Conservation (phyloP, 2,329 filamentous ascomycete genomes). For the Diaporthe humulicola region DNA sequence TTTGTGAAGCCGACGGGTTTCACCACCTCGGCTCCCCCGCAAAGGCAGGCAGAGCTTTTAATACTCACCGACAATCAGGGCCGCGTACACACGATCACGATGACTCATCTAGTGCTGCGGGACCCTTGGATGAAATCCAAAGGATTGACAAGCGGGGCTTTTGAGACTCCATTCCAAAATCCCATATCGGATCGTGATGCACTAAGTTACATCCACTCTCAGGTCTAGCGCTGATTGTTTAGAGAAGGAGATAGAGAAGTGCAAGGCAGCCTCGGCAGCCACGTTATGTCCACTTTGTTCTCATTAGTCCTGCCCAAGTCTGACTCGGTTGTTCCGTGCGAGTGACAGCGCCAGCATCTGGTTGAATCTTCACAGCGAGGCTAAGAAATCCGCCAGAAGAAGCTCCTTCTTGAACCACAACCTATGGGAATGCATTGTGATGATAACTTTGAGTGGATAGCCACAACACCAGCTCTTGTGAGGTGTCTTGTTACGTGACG, state of each 20-base stretch:
- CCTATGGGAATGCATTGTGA: no score
- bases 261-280: not conserved
- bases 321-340: no score
- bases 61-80: not conserved
- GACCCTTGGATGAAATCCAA: not conserved
- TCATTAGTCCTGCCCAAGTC: not conserved
- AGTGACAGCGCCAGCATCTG: no score
- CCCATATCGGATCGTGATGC: not conserved
- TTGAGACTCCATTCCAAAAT: no score
- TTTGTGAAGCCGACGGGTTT: no score
- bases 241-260: not conserved
- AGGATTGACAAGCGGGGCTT: not conserved
- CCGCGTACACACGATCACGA: not conserved
- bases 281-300: not conserved
- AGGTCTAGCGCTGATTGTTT: not conserved
- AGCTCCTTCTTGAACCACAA: no score
- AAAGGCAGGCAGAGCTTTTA: not conserved
- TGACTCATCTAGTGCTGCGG: constrained; percentile 1
- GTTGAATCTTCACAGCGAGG: no score
- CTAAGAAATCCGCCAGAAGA: no score
- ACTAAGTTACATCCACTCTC: not conserved
- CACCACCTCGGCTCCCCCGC: not conserved
- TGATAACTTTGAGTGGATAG: no score
- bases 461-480: no score
- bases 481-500: no score